phyloP scores from a whole-genome alignment of 2,329 filamentous ascomycete genomes.

The Aspergillus sojae region DNA sequence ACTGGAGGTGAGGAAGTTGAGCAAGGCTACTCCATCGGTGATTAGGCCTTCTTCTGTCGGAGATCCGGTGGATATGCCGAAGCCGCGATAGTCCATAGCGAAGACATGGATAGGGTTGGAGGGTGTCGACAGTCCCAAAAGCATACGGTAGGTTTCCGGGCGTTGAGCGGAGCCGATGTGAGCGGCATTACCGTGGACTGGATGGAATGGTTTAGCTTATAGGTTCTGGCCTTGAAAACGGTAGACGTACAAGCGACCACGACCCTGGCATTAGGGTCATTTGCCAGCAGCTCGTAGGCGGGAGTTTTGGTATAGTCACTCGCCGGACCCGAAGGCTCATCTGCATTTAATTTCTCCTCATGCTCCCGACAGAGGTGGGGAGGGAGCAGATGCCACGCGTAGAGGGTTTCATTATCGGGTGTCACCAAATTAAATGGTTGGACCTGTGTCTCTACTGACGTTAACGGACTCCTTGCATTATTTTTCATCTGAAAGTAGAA shows the following conservation, averaged over 20 bases:
- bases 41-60: slow-evolving; percentile 83
- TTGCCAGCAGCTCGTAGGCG: slow-evolving; percentile 54
- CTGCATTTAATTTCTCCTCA: slow-evolving; percentile 62
- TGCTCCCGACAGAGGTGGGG: slow-evolving; percentile 74
- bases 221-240: background rate
- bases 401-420: slow-evolving; percentile 74
- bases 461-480: background rate
- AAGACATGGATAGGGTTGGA: slow-evolving; percentile 71
- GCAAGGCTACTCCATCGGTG: slow-evolving; percentile 71
- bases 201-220: slow-evolving; percentile 12
- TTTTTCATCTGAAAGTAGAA: background rate
- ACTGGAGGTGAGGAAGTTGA: slow-evolving; percentile 63
- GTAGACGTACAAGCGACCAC: slow-evolving; percentile 56
- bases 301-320: slow-evolving; percentile 51
- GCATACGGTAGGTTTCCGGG: slow-evolving; percentile 73
- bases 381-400: slow-evolving; percentile 89
- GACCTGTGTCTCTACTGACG: slow-evolving; percentile 72
- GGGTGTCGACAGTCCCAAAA: slow-evolving; percentile 70
- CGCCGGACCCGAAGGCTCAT: slow-evolving; percentile 55
- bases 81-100: slow-evolving; percentile 90
- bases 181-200: slow-evolving; percentile 70
- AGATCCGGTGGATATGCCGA: slow-evolving; percentile 75
- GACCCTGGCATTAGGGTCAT: slow-evolving; percentile 54
- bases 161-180: slow-evolving; percentile 79
- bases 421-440: slow-evolving; percentile 80